A percentile compares a stretch with the other conserved stretches of the same genome.
Conservation (phyloP, 441 rosid genomes). For the California macrophylla region DNA sequence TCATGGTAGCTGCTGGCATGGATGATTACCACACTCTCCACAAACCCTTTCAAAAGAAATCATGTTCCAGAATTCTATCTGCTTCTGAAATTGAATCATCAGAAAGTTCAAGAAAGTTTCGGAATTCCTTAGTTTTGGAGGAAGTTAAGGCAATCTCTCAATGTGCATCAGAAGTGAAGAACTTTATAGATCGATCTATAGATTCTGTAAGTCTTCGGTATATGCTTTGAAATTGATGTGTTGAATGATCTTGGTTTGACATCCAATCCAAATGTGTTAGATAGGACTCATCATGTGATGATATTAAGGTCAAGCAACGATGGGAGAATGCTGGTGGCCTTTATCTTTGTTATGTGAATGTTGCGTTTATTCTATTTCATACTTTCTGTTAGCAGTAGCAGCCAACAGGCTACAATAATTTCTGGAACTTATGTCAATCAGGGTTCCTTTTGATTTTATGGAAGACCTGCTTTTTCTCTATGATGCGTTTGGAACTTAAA, state of each 20-base stretch:
- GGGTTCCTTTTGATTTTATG: background rate
- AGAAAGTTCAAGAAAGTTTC: constrained; percentile 40
- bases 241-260: constrained; percentile 1
- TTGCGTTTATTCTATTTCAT: background rate
- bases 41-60: constrained; percentile 31
- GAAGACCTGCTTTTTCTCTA: background rate
- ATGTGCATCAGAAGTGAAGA: constrained; percentile 55
- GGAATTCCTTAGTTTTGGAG: constrained; percentile 56
- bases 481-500: background rate
- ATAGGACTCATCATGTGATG: background rate
- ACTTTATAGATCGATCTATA: constrained; percentile 41
- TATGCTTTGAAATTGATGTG: constrained; percentile 13
- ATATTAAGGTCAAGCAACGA: background rate
- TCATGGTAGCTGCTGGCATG: constrained; percentile 51
- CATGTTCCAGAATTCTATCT: constrained; percentile 24
- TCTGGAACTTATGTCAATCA: background rate
- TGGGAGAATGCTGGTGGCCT: background rate
- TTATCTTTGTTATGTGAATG: background rate
- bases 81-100: constrained; percentile 30
- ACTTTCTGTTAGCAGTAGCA: background rate
- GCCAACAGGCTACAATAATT: background rate
- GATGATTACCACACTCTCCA: constrained; percentile 29
- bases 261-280: background rate
- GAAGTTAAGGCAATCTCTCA: constrained; percentile 73
- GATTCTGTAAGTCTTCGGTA: constrained; percentile 50